A percentile compares a stretch with the other conserved stretches of the same genome.
phyloP scores from a whole-genome alignment of 2,329 filamentous ascomycete species.

The Stemphylium lycopersici region DNA sequence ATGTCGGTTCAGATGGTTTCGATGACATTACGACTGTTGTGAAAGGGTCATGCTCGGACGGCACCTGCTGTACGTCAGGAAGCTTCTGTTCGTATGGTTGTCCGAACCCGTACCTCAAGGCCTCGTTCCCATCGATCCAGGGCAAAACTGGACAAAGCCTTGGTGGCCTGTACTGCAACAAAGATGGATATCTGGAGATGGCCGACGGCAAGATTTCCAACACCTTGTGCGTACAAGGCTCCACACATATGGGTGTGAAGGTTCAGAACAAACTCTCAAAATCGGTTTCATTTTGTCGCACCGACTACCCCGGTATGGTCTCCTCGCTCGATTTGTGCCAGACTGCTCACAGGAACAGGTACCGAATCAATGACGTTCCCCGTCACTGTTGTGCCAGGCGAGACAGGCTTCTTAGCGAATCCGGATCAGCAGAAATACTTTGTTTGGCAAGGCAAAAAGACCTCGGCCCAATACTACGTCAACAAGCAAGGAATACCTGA shows the following conservation, averaged over 20 bases:
- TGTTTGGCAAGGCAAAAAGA: conserved; percentile 73
- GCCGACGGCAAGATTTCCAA: conserved; percentile 58
- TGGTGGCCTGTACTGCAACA: conserved; percentile 83
- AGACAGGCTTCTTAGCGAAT: conserved; percentile 71
- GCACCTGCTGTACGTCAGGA: conserved; percentile 64
- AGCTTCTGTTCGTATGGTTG: conserved; percentile 92
- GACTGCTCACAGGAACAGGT: conserved; percentile 46
- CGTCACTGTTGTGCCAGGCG: conserved; percentile 66
- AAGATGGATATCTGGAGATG: conserved; percentile 79
- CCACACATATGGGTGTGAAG: conserved; percentile 66
- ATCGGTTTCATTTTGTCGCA: conserved; percentile 82
- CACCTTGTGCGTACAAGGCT: conserved; percentile 77
- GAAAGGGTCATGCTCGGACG: conserved; percentile 62
- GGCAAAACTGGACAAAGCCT: conserved; percentile 82
- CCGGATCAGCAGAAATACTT: conserved; percentile 76
- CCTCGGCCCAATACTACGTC: conserved; percentile 95
- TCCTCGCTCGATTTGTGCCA: too few relatives aligned
- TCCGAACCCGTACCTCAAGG: conserved; percentile 88
- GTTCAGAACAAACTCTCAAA: conserved; percentile 75
- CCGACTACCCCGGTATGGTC: conserved; percentile 83
- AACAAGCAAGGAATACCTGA: conserved; percentile 76
- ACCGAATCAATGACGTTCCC: conserved; percentile 88
- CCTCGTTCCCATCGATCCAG: conserved; percentile 83
- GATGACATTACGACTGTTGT: conserved; percentile 69
- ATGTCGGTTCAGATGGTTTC: conserved; percentile 49